Evolutionary conservation across 2,329 filamentous ascomycete species (phyloP).

Genomic region (Colletotrichum navitas): DNA sequence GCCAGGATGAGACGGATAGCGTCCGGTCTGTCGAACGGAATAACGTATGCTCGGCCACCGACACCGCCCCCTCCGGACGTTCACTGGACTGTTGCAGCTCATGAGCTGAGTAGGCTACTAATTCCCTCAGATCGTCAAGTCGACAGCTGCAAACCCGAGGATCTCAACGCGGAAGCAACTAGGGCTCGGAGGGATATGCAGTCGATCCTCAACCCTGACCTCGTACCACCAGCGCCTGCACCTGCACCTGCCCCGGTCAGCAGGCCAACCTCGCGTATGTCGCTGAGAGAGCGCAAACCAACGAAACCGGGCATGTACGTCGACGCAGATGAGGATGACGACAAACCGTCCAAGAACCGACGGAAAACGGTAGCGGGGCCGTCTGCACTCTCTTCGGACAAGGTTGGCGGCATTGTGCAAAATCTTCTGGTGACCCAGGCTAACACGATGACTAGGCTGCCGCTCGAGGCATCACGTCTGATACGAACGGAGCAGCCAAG

Average conservation of each 20-base stretch:
- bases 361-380: slow-evolving; percentile 72
- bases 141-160: slow-evolving; percentile 80
- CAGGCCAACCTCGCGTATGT: slow-evolving; percentile 72
- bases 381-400: slow-evolving; percentile 59
- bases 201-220: slow-evolving; percentile 59
- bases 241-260: slow-evolving; percentile 49
- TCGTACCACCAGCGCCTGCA: slow-evolving; percentile 47
- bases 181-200: slow-evolving; percentile 74
- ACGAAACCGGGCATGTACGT: slow-evolving; percentile 67
- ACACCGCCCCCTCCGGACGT: slow-evolving; percentile 84
- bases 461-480: slow-evolving; percentile 48
- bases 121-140: slow-evolving; percentile 83
- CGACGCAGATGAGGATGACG: slow-evolving; percentile 62
- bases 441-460: slow-evolving; percentile 48
- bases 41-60: slow-evolving; percentile 59
- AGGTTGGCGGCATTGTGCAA: slow-evolving; percentile 48
- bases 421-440: slow-evolving; percentile 8
- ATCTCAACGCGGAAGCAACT: slow-evolving; percentile 79
- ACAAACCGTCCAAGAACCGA: slow-evolving; percentile 58
- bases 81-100: slow-evolving; percentile 85
- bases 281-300: slow-evolving; percentile 78
- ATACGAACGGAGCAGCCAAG: slow-evolving; percentile 47
- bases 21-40: slow-evolving; percentile 64
- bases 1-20: slow-evolving; percentile 74
- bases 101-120: slow-evolving; percentile 85